These are phyloP conservation scores for Eucalyptus curtisii DNA, from an alignment of 345 rosid genomes.

Conservation along the genomic window DNA sequence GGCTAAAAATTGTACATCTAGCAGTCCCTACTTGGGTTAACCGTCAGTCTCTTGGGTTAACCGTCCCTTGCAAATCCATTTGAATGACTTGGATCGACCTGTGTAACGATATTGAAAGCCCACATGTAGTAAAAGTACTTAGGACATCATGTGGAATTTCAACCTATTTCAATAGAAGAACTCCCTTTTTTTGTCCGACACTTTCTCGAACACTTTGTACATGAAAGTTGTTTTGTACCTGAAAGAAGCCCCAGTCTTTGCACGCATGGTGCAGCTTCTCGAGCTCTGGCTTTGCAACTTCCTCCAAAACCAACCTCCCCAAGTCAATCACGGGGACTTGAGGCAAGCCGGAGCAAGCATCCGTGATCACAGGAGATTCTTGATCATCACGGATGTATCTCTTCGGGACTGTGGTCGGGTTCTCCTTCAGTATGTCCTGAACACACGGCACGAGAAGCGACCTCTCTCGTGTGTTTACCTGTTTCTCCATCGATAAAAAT, in stretches of 20 bases:
- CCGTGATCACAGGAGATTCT: not conserved
- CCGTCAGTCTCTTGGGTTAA: not conserved
- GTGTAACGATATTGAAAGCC: not conserved
- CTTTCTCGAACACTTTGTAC: not conserved
- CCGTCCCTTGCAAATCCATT: not conserved
- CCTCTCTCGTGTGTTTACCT: not conserved
- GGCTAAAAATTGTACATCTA: not conserved
- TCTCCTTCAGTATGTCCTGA: constrained; percentile 6
- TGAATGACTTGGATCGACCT: not conserved
- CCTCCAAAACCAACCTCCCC: not conserved
- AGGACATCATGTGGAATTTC: not conserved
- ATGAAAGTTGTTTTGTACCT: not conserved
- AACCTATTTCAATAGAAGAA: not conserved
- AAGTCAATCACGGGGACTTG: not conserved
- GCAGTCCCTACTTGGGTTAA: not conserved
- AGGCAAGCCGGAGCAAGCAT: not conserved
- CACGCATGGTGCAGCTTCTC: not conserved
- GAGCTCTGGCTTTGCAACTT: not conserved
- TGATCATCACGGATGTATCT: not conserved
- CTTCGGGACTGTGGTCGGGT: not conserved
- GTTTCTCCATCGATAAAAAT: not conserved
- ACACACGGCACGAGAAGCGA: not conserved
- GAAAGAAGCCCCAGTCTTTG: constrained; percentile 11
- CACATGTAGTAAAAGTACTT: not conserved
- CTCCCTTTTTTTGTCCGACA: not conserved